A percentile compares a stretch with the other conserved stretches of the same genome.
Evolutionary conservation across 768 basidiomycete species (phyloP).

Genomic region (Boletus pseudo-olivaceus): DNA sequence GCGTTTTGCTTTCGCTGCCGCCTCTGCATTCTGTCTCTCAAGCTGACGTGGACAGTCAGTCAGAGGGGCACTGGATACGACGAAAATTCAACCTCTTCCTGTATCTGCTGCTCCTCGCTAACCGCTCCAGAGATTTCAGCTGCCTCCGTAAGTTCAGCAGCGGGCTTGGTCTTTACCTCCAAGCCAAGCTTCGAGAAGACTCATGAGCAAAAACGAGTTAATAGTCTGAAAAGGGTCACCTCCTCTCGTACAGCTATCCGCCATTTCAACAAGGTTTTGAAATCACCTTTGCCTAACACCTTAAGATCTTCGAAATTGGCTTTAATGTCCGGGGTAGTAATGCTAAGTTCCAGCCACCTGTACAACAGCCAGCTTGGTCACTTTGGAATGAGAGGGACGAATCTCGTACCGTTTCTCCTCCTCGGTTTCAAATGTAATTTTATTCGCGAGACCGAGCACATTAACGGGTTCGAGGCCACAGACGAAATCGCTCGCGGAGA

Average conservation of each 20-base stretch:
- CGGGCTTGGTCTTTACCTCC: slow-evolving; percentile 71
- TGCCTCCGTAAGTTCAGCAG: slow-evolving; percentile 72
- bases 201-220: slow-evolving; percentile 2
- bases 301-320: slow-evolving; percentile 90
- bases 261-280: slow-evolving; percentile 92
- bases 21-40: slow-evolving; percentile 77
- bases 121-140: slow-evolving; percentile 63
- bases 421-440: slow-evolving; percentile 71
- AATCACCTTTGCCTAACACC: slow-evolving; percentile 96
- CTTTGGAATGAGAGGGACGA: not conserved
- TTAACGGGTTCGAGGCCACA: slow-evolving; percentile 66
- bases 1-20: slow-evolving; percentile 66
- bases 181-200: slow-evolving; percentile 61
- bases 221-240: slow-evolving; percentile 37
- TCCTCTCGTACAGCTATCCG: slow-evolving; percentile 83
- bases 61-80: not conserved
- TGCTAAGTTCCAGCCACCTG: slow-evolving; percentile 70
- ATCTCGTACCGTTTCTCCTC: slow-evolving; percentile 75
- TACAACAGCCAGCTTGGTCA: slow-evolving; percentile 3
- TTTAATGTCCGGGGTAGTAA: slow-evolving; percentile 77
- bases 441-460: slow-evolving; percentile 73
- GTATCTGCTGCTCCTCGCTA: slow-evolving; percentile 87
- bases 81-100: slow-evolving; percentile 63
- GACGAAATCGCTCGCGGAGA: slow-evolving; percentile 70
- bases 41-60: slow-evolving; percentile 48